Conservation (phyloP, 768 basidiomycete species). For the Rhodotorula diobovata region DNA sequence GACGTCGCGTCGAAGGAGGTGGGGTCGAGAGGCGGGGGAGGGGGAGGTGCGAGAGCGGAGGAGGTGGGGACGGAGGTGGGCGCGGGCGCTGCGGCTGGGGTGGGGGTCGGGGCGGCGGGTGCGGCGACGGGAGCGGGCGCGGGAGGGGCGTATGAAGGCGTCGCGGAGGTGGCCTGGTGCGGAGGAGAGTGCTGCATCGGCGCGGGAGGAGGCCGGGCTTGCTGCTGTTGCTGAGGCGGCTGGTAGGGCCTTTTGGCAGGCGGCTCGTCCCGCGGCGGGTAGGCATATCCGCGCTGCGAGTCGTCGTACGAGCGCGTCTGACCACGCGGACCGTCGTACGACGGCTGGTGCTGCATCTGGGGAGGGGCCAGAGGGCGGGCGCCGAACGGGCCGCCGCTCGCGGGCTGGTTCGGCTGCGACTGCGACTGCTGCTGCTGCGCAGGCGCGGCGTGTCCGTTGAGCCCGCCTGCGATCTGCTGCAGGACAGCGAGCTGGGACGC, state of each 20-base stretch:
- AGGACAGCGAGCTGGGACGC: slow-evolving; percentile 64
- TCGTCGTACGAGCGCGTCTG: slow-evolving; percentile 1
- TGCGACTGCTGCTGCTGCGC: no score
- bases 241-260: slow-evolving; percentile 1
- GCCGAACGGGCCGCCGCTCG: neutral
- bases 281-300: neutral
- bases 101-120: neutral
- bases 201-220: neutral
- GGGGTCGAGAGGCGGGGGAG: slow-evolving; percentile 55
- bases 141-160: neutral
- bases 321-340: neutral
- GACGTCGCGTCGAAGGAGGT: slow-evolving; percentile 67
- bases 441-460: neutral
- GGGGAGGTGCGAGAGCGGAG: no score
- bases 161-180: neutral
- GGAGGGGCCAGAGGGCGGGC: neutral
- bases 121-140: neutral
- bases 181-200: neutral
- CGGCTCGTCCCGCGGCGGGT: neutral
- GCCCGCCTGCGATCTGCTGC: slow-evolving; percentile 61
- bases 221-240: neutral
- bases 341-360: neutral
- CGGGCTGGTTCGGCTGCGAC: neutral
- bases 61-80: neutral
- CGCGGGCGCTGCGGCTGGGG: neutral